phyloP scores from a whole-genome alignment of 2,329 filamentous ascomycete species.

The Fusarium redolens region DNA sequence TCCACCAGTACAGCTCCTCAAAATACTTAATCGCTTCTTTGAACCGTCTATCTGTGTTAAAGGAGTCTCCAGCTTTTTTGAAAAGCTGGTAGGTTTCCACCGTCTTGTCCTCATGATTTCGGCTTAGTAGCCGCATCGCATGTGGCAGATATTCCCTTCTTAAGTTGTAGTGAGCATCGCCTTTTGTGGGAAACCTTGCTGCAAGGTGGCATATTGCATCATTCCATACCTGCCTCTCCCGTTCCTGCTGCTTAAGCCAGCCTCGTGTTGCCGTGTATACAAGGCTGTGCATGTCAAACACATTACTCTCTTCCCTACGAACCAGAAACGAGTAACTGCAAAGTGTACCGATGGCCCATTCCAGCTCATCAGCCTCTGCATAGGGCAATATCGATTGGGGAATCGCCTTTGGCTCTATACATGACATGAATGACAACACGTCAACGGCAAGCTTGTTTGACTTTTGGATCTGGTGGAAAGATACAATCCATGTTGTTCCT shows the following conservation, averaged over 20 bases:
- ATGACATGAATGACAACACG: background rate
- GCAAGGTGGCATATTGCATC: background rate
- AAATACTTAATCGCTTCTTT: background rate
- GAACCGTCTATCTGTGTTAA: background rate
- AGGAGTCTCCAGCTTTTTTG: accelerated
- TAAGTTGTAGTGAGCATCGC: background rate
- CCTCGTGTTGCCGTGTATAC: background rate
- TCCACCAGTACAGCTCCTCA: background rate
- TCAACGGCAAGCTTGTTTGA: background rate
- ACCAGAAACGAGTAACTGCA: background rate
- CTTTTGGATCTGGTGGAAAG: slow-evolving; percentile 46
- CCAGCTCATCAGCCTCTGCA: background rate
- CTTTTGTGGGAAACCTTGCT: background rate
- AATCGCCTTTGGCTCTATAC: background rate
- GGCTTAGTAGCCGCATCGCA: background rate
- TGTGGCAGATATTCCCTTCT: background rate
- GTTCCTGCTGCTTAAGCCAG: background rate
- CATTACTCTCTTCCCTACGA: background rate
- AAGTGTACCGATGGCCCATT: background rate
- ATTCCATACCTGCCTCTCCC: accelerated
- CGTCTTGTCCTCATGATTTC: accelerated
- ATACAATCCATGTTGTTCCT: slow-evolving; percentile 50
- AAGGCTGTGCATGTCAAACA: slow-evolving; percentile 6
- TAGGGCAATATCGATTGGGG: background rate
- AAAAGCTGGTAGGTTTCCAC: accelerated